phyloP scores from a whole-genome alignment of 2,329 filamentous ascomycete genomes.

The Fusarium kyushuense region DNA sequence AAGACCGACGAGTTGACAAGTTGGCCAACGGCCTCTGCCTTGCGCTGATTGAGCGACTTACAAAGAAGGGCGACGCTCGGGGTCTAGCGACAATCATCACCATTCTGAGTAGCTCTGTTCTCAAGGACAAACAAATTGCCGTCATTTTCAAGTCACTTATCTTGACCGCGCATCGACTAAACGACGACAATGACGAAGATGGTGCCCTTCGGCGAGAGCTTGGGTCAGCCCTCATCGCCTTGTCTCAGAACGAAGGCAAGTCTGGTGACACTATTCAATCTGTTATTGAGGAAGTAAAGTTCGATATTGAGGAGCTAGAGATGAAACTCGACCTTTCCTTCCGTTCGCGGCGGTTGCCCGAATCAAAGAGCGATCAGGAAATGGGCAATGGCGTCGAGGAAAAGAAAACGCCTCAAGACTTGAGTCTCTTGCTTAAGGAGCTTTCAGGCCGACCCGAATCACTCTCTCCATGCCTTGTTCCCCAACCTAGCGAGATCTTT shows the following conservation, averaged over 20 bases:
- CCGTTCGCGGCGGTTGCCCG: slow-evolving; percentile 66
- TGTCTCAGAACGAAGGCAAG: slow-evolving; percentile 70
- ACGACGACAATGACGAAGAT: slow-evolving; percentile 65
- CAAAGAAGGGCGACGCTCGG: slow-evolving; percentile 68
- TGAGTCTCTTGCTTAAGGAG: slow-evolving; percentile 56
- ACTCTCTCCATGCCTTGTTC: slow-evolving; percentile 65
- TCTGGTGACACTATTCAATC: slow-evolving; percentile 73
- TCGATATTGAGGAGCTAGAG: slow-evolving; percentile 81
- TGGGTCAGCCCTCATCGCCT: slow-evolving; percentile 73
- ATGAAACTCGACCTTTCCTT: slow-evolving; percentile 79
- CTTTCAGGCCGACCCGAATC: slow-evolving; percentile 53
- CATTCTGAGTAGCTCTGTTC: slow-evolving; percentile 69
- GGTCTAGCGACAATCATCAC: slow-evolving; percentile 71
- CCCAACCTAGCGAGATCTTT: slow-evolving; percentile 65
- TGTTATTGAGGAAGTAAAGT: slow-evolving; percentile 74
- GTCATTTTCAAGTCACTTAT: slow-evolving; percentile 75
- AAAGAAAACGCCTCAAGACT: slow-evolving; percentile 52
- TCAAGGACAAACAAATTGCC: slow-evolving; percentile 72
- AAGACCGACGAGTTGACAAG: slow-evolving; percentile 76
- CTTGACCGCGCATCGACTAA: slow-evolving; percentile 68
- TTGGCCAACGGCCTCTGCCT: slow-evolving; percentile 79
- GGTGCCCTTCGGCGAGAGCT: slow-evolving; percentile 72
- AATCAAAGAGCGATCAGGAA: slow-evolving; percentile 61
- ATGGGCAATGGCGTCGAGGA: slow-evolving; percentile 48
- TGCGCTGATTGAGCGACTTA: slow-evolving; percentile 71